Evolutionary conservation across 129 eudicot genomes (phyloP).

Genomic region (Flaveria bidentis): DNA sequence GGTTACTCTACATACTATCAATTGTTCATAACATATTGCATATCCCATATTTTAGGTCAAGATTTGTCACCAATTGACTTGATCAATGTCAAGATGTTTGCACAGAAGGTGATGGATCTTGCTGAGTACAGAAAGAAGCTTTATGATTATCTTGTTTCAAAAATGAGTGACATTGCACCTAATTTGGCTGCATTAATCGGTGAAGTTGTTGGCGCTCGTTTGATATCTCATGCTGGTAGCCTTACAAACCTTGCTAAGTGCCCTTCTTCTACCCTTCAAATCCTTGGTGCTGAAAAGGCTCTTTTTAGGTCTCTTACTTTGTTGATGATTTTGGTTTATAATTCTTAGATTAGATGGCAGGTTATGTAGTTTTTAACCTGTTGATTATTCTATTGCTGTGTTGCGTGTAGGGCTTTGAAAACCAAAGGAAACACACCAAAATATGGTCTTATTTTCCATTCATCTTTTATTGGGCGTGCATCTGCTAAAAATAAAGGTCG

Average conservation of each 20-base stretch:
- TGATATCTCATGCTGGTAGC: slow-evolving; percentile 96
- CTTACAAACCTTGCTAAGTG: slow-evolving; percentile 93
- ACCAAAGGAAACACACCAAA: slow-evolving; percentile 94
- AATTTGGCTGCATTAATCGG: slow-evolving; percentile 92
- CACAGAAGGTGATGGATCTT: slow-evolving; percentile 89
- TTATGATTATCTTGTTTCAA: slow-evolving; percentile 80
- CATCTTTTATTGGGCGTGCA: slow-evolving; percentile 94
- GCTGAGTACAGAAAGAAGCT: slow-evolving; percentile 91
- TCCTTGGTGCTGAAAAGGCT: slow-evolving; percentile 97
- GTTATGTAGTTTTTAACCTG: neutral
- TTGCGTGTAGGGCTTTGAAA: slow-evolving; percentile 71
- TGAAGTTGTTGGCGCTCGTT: slow-evolving; percentile 93
- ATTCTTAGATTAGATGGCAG: neutral
- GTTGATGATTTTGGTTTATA: neutral
- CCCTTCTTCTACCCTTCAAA: slow-evolving; percentile 95
- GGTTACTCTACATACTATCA: neutral
- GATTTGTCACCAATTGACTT: slow-evolving; percentile 82
- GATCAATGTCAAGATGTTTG: slow-evolving; percentile 83
- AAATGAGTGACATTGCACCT: slow-evolving; percentile 93
- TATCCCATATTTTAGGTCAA: slow-evolving; percentile 55
- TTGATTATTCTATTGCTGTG: neutral
- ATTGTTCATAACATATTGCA: neutral
- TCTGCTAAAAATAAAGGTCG: slow-evolving; percentile 91
- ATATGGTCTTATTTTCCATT: slow-evolving; percentile 92
- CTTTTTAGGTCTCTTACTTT: slow-evolving; percentile 66